These are phyloP conservation scores for Centrapalus pauciflorus DNA, from an alignment of 129 eudicot species.

Conservation along the genomic window DNA sequence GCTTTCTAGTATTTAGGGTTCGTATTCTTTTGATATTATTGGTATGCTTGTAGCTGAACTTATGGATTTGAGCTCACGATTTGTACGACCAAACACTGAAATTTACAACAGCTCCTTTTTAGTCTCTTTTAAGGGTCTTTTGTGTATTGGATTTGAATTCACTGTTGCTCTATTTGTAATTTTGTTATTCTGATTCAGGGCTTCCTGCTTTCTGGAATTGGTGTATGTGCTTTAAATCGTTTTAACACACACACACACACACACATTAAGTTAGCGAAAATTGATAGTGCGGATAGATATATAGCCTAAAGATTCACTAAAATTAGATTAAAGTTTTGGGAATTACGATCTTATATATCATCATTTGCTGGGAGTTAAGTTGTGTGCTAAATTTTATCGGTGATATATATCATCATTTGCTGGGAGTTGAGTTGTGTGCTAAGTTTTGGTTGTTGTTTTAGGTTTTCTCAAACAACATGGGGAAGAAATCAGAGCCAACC, in stretches of 20 bases:
- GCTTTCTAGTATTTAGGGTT: too few species aligned
- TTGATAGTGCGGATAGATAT: not conserved
- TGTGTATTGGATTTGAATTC: too few species aligned
- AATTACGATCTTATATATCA: not conserved
- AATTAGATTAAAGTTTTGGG: not conserved
- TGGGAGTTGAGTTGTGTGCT: not conserved
- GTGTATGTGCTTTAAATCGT: too few species aligned
- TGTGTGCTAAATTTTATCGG: not conserved
- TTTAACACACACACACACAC: too few species aligned
- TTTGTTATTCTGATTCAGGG: not conserved
- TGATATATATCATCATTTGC: not conserved
- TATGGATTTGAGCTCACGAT: not conserved
- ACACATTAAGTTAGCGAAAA: too few species aligned
- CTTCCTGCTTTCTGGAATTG: too few species aligned
- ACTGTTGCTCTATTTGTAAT: too few species aligned
- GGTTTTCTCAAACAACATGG: slow-evolving; percentile 88
- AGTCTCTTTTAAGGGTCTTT: not conserved
- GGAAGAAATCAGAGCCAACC: slow-evolving; percentile 63
- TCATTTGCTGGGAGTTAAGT: not conserved
- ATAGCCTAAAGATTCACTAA: too few species aligned
- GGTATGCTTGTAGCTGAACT: too few species aligned
- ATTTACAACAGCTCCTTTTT: too few species aligned
- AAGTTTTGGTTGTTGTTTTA: slow-evolving; percentile 16
- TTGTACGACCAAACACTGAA: too few species aligned
- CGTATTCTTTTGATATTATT: not conserved